A percentile compares a stretch with the other conserved stretches of the same genome.
Evolutionary conservation across 164 flowering plant species (phyloP).

Genomic region (Macadamia integrifolia): DNA sequence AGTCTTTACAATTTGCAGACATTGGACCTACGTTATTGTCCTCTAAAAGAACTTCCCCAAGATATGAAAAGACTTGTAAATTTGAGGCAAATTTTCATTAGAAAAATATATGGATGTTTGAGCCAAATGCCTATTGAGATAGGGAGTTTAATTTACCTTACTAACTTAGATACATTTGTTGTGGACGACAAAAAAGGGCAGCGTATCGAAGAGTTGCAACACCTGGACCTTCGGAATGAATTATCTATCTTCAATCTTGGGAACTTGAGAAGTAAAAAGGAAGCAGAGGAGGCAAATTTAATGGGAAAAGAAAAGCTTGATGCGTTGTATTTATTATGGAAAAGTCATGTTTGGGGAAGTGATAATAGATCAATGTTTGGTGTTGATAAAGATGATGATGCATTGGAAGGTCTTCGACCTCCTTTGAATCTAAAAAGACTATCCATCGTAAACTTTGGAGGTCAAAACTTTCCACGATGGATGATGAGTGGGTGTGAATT

Average conservation of each 20-base stretch:
- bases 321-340: neutral
- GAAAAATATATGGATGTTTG: neutral
- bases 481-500: neutral
- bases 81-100: too few species aligned
- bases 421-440: neutral
- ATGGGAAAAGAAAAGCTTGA: too few species aligned
- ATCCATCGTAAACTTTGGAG: neutral
- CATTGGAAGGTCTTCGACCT: neutral
- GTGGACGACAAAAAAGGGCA: too few species aligned
- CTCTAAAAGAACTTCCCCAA: neutral
- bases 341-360: neutral
- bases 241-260: too few species aligned
- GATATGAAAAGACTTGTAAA: neutral
- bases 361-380: neutral
- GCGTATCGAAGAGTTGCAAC: too few species aligned
- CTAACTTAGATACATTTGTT: too few species aligned
- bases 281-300: too few species aligned
- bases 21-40: neutral
- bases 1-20: neutral
- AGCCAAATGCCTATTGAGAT: neutral
- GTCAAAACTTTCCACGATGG: conserved; percentile 2
- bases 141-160: too few species aligned
- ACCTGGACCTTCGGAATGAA: too few species aligned
- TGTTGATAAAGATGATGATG: neutral
- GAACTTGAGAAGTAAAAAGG: too few species aligned